Base-by-base conservation (phyloP, 805 yeast species). In the Yarrowia osloensis region DNA sequence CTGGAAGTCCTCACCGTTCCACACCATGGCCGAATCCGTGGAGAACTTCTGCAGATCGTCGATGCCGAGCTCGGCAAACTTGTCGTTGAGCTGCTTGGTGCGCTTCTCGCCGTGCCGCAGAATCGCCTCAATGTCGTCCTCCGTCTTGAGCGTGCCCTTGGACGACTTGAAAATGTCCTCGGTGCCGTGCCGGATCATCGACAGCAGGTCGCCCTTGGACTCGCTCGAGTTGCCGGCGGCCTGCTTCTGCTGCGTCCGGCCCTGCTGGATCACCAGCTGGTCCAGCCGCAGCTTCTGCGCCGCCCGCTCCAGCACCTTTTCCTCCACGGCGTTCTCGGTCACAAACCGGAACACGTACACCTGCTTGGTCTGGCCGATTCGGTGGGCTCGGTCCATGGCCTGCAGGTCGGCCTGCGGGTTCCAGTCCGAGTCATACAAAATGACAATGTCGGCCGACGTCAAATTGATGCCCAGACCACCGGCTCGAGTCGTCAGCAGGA, bases 141-240 rank as follows among this genome's bases (percentile, higher is more conserved):
- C 86, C 72, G 68, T 69, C 78, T 80, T 42, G 62, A 71, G 72
- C 73, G 46, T 68, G 4, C 70, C 62, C 74, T 72, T 67, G 12
- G 76, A 73, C 24, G 82, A 77, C 69, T 90, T 94, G 76, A 95
- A 89, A 21, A 95, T 93, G 52, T 87, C 86, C 75, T 89, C 88
- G 1, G 99, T 99, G 68, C 99, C 99, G 77, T 88, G 97, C 77
- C 94, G 98, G 76, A 94, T 94, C 98, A 95, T 95, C 59, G 89
- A 91, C 26, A 94, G 79, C 72, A 94, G 84, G 74, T 93, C 98
- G 35, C 68, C 66, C 74, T 90, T 90, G 22, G 76, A 71, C 11
- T 79, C 73, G 15, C 76, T 76, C n/a, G n/a, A n/a, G 28, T 70
- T 72, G 21, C 66, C 68, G n/a, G 68, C 68, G n/a, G 77, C 76